phyloP scores from a whole-genome alignment of 768 basidiomycete species.

The Serendipita sp. region DNA sequence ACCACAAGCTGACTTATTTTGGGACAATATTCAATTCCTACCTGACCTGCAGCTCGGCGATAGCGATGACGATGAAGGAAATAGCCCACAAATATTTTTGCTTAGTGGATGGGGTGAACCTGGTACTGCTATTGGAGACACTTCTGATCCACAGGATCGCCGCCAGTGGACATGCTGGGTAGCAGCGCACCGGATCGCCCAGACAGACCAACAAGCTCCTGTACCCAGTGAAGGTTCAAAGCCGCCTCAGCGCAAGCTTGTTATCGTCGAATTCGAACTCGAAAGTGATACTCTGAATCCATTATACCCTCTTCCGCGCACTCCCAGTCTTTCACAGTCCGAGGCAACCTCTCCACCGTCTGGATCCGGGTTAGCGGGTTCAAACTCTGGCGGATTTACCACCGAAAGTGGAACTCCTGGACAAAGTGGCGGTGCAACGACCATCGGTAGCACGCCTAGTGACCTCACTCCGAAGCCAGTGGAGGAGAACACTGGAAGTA shows the following conservation, averaged over 20 bases:
- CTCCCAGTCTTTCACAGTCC: conserved; percentile 10
- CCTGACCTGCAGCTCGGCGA: conserved; percentile 28
- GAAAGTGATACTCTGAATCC: conserved; percentile 57
- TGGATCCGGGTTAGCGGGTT: conserved; percentile 8
- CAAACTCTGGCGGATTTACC: conserved; percentile 6
- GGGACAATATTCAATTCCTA: conserved; percentile 60
- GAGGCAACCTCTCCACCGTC: conserved; percentile 2
- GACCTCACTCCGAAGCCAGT: conserved; percentile 7
- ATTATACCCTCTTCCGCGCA: conserved; percentile 32
- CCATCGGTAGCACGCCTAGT: conserved; percentile 10
- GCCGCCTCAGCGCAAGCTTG: conserved; percentile 20
- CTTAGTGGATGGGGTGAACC: conserved; percentile 58
- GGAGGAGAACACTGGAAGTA: not conserved
- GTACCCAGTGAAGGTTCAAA: conserved; percentile 7
- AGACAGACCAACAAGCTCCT: conserved; percentile 19
- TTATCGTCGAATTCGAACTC: conserved; percentile 69
- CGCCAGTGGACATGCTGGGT: conserved; percentile 54
- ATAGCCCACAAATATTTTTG: conserved; percentile 50
- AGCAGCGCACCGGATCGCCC: conserved; percentile 33
- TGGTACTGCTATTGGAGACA: conserved; percentile 26
- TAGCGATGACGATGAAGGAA: conserved; percentile 23
- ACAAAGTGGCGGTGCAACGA: conserved; percentile 9
- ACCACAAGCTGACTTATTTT: conserved; percentile 45
- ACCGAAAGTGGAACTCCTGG: conserved; percentile 6
- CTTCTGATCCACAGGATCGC: conserved; percentile 20